Base-by-base conservation (phyloP, 2,329 filamentous ascomycete genomes). In the Karstenula rhodostoma region DNA sequence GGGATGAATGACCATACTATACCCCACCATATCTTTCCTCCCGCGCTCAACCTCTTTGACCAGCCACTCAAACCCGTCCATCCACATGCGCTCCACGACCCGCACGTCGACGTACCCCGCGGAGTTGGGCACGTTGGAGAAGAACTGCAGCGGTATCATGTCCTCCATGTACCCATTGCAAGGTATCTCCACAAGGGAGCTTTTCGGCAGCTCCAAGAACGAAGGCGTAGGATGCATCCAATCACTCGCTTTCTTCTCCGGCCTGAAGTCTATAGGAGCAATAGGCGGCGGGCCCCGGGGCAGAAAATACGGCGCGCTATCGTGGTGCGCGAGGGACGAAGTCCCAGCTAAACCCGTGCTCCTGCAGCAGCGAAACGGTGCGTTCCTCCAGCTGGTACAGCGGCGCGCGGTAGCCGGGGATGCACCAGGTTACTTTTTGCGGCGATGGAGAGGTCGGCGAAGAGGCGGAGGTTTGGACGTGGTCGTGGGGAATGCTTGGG, bases 11-110 rank as follows among this genome's bases (percentile, higher is more conserved):
- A 87, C 74, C 19, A 87, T 69, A 19, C 82, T 82, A 55, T 86
- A 86, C 0, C 86, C 73, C 32, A 80, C 76, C 70, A 70, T 69
- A 53, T 61, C 72, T 53, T 73, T 67, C 1, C 67, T 68, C 61
- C 78, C 73, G 15, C 79, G 72, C 55, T 73, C 72, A 60, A 79
- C 66, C 66, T 81, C 79, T 3, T 62, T 61, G 43, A 67, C 60
- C n/a, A 87, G 76, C 80, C 82, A 89, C 61, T 84, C 78, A 65
- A 88, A 87, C 13, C 84, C 81, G 66, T 87, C 86, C 66, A 80
- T 83, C 87, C 87, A 89, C 78, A 88, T 84, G 60, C 83, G 79
- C 77, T 89, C 86, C 29, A 89, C 81, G 1, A 84, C 79, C 10
- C 82, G 78, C 4, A 84, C 82, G 56, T 85, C 83, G 0, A 88